Evolutionary conservation across 257 asterid species (phyloP), one percentile per base, ranked within the genome.

Genomic region (Solanum sejunctum): DNA sequence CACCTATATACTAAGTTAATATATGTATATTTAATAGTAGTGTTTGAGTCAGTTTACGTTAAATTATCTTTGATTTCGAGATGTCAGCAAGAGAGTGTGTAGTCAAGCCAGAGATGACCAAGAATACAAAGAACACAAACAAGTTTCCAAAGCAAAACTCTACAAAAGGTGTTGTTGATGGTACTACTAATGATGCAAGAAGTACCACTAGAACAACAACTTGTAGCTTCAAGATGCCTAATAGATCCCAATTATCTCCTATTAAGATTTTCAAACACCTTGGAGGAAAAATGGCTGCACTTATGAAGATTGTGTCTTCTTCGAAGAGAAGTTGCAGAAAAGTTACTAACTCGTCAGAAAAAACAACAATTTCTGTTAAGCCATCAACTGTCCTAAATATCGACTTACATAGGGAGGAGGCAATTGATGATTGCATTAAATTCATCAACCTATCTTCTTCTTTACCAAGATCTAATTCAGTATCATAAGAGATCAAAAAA

Each of bases 381-480:
- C 1, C 86, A 71, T 18, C 49, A 3, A 16, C 84, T 60, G 85
- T 90, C 5, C 70, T 77, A 10, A 32, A 57, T 21, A n/a, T 88
- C 3, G 94, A 92, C 84, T 90, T 91, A 17, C 94, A 92, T 16
- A 89, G 94, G 45, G 91, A 91, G 16, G 93, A 92, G 85, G 94
- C 94, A 45, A 88, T 92, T 51, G 85, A 92, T 79, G 94, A 92
- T 55, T 92, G 94, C 56, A 92, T 92, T 26, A 86, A 92, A 86
- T 92, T 92, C 88, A 90, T 92, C 41, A 92, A 92, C 78, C 87
- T 91, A 1, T 90, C 94, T 1, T 88, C 94, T 1, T 84, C 93
- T n/a, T 63, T 89, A 39, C 90, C 88, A 21, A 88, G 92, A 89
- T 92, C 94, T 63, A 89, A 89, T 45, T 90, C 93, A 0, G 86